Conservation (phyloP, 441 rosid species). For the Metrosideros polymorpha region DNA sequence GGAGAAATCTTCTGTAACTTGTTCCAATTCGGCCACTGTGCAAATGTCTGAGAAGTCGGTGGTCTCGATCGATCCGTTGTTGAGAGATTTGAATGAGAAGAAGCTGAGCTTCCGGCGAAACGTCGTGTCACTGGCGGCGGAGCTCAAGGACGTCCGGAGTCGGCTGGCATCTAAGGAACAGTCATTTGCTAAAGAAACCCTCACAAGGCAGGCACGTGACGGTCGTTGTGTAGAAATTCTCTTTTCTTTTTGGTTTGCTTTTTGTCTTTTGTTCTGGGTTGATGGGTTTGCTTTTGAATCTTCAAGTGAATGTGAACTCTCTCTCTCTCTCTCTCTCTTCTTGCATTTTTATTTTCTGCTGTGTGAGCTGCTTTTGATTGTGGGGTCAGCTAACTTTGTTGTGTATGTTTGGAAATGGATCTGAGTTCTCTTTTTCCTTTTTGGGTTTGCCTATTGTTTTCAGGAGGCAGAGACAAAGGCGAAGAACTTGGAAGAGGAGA, state of each 20-base stretch:
- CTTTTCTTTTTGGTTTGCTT: neutral
- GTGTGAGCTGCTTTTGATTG: neutral
- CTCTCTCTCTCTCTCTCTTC: neutral
- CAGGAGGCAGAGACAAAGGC: conserved; percentile 13
- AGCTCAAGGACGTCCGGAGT: conserved; percentile 72
- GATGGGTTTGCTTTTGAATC: neutral
- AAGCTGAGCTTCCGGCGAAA: conserved; percentile 77
- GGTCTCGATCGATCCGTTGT: conserved; percentile 52
- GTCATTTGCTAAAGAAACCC: conserved; percentile 59
- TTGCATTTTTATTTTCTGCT: no score
- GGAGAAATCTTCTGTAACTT: neutral
- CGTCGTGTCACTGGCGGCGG: conserved; percentile 82
- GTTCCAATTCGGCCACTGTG: conserved; percentile 26
- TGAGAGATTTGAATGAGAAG: conserved; percentile 93
- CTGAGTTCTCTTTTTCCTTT: neutral
- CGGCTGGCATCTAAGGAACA: conserved; percentile 68
- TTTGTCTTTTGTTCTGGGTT: neutral
- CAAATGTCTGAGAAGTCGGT: conserved; percentile 24
- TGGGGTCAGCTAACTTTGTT: neutral
- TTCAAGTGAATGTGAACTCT: neutral
- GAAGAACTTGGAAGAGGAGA: conserved; percentile 6
- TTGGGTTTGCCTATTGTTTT: neutral
- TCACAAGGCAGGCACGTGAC: conserved; percentile 66
- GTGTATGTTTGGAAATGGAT: neutral
- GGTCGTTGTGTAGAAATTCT: neutral